Conservation (phyloP, 345 rosid genomes). For the Populus tremula region DNA sequence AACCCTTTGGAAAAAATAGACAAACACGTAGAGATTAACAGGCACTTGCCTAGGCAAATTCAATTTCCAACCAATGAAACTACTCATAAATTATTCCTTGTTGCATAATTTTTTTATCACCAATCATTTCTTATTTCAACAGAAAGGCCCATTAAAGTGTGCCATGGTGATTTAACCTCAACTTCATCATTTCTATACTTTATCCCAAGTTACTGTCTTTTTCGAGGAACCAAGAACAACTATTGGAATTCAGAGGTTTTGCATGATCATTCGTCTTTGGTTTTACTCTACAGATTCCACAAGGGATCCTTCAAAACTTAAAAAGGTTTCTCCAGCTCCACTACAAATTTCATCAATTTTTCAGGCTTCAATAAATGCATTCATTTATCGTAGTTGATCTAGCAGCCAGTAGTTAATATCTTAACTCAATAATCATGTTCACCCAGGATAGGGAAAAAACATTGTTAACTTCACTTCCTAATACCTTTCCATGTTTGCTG, state of each 20-base stretch:
- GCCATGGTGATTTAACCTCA: not conserved
- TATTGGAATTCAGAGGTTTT: not conserved
- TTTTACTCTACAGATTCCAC: no score
- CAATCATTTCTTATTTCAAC: not conserved
- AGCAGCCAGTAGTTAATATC: not conserved
- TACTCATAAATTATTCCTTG: not conserved
- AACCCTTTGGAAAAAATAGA: not conserved
- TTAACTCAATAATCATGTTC: not conserved
- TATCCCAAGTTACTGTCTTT: not conserved
- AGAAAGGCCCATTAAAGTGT: not conserved
- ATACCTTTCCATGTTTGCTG: not conserved
- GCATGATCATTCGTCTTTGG: no score
- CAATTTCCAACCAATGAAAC: not conserved
- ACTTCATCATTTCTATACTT: not conserved
- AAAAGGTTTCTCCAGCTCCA: not conserved
- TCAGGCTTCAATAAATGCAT: not conserved
- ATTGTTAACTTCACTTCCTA: not conserved
- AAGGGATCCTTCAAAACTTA: not conserved
- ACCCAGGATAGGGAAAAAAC: not conserved
- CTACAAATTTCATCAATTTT: not conserved
- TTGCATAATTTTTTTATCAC: not conserved
- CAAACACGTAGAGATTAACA: not conserved
- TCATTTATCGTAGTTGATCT: not conserved
- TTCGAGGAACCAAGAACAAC: not conserved
- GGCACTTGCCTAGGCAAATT: not conserved